phyloP scores from a whole-genome alignment of 148 eudicot genomes.

The Simmondsia chinensis region DNA sequence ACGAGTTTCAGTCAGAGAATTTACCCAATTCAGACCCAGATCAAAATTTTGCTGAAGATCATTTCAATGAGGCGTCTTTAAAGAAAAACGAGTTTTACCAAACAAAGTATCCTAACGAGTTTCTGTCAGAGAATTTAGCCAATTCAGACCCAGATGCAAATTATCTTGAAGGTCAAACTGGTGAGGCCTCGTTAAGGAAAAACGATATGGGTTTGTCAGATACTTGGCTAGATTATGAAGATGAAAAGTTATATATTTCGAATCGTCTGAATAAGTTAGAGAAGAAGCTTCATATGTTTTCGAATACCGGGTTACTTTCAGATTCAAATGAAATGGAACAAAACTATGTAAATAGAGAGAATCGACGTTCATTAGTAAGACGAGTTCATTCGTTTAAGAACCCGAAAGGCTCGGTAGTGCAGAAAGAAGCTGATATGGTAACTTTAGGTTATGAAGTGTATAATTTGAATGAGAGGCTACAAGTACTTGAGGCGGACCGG shows the following conservation, averaged over 20 bases:
- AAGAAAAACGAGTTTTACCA: conserved; percentile 15
- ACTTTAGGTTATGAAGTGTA: conserved; percentile 30
- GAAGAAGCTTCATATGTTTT: conserved; percentile 31
- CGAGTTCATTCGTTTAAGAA: conserved; percentile 9
- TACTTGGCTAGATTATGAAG: conserved; percentile 26
- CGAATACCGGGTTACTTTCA: conserved; percentile 8
- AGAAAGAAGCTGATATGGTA: conserved; percentile 25
- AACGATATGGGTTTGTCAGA: conserved; percentile 1
- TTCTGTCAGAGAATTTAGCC: conserved; percentile 14
- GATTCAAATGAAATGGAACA: conserved; percentile 15
- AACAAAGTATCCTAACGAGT: conserved; percentile 26
- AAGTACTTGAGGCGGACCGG: conserved; percentile 41
- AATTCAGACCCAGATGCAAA: conserved; percentile 8
- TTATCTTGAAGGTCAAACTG: too few relatives aligned
- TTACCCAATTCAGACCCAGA: conserved; percentile 13
- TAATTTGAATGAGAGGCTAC: conserved; percentile 31
- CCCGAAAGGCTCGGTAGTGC: conserved; percentile 7
- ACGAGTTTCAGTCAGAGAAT: conserved; percentile 16
- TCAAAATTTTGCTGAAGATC: background rate
- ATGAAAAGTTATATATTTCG: conserved; percentile 35
- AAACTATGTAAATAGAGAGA: conserved; percentile 4
- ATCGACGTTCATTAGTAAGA: conserved; percentile 8
- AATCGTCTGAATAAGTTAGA: conserved; percentile 36
- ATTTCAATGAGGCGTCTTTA: background rate
- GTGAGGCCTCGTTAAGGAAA: conserved; percentile 1